Base-by-base conservation (phyloP, 2,329 filamentous ascomycete species). In the Trichoderma semiorbis region DNA sequence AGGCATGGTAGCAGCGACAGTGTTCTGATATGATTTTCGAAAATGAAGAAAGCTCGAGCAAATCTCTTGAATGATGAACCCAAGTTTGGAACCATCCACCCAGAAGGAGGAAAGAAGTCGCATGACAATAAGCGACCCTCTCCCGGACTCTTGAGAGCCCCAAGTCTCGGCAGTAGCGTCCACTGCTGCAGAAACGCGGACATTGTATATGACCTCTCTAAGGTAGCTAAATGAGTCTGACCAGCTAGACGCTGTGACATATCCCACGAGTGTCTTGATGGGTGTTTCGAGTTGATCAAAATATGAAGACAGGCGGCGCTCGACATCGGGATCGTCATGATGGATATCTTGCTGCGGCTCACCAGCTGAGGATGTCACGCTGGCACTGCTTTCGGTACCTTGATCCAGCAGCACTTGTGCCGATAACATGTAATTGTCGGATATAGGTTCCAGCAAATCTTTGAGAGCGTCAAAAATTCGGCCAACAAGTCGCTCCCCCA, bases 1-100 rank as follows among this genome's bases (percentile, higher is more conserved):
- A 7, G 90, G 90, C n/a, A 88, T 82, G 16, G 90, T 84, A 50
- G 90, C 83, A 57, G 90, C 89, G 39, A 92, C 83, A 2, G 88
- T 86, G 74, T 89, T 90, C 75, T 92, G 90, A 76, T 89, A 90
- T 0, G 86, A 79, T 75, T 88, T 90, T 73, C 88, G 86, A 73
- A 92, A 88, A 78, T 92, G 90, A 60, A 92, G 83, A 78, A 91
- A 92, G 76, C 86, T 89, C 26, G 89, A 89, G 78, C 89, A 90
- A 47, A 92, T 83, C 79, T 92, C 90, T 75, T 91, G 89, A 47
- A 92, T 86, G 67, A 92, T 78, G 24, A 87, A 79, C 50, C 88
- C 86, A 16, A 92, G 83, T 79, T 90, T 91, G 60, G 85, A 83
- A 53, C 84, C 84, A 76, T 92, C 89, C 24, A 91, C 87, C 88